Percentiles rank a stretch among this genome's conserved stretches.
Evolutionary conservation across 805 yeast species (phyloP).

Genomic region (Zygotorulaspora sp.): DNA sequence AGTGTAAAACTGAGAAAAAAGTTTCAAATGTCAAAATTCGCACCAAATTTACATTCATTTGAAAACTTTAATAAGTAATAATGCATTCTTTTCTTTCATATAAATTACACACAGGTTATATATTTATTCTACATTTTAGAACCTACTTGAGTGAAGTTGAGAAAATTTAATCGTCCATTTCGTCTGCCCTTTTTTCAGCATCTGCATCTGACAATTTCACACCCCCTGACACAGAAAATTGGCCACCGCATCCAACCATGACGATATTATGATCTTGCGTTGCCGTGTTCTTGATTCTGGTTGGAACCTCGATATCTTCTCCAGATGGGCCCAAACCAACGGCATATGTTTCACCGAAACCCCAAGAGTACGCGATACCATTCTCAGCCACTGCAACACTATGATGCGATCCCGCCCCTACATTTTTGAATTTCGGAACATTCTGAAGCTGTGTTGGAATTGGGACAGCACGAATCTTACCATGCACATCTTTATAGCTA

Average conservation of each 20-base stretch:
- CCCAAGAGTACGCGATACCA: slow-evolving; percentile 93
- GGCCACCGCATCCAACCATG: slow-evolving; percentile 91
- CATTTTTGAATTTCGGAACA: slow-evolving; percentile 51
- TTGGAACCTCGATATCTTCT: slow-evolving; percentile 84
- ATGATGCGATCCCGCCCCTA: slow-evolving; percentile 90
- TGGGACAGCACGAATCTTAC: slow-evolving; percentile 79
- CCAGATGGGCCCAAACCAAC: slow-evolving; percentile 87
- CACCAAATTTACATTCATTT: too few species aligned
- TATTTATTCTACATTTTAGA: neutral
- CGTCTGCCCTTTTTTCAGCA: slow-evolving; percentile 43
- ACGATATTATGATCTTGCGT: slow-evolving; percentile 71
- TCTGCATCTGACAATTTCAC: slow-evolving; percentile 40
- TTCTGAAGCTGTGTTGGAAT: slow-evolving; percentile 65
- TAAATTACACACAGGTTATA: neutral
- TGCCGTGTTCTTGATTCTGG: slow-evolving; percentile 90
- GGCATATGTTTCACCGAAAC: slow-evolving; percentile 95
- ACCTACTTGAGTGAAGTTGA: too few species aligned
- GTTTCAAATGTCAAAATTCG: too few species aligned
- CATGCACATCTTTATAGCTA: slow-evolving; percentile 73
- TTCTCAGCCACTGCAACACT: slow-evolving; percentile 78
- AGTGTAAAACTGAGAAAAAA: too few species aligned
- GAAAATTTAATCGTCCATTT: slow-evolving; percentile 47
- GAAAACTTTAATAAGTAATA: too few species aligned
- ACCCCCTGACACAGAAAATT: slow-evolving; percentile 88
- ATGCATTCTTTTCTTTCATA: too few species aligned